Percentiles rank a stretch among this genome's conserved stretches.
phyloP scores from a whole-genome alignment of 2,329 filamentous ascomycete genomes.

The Blastomyces gilchristii region DNA sequence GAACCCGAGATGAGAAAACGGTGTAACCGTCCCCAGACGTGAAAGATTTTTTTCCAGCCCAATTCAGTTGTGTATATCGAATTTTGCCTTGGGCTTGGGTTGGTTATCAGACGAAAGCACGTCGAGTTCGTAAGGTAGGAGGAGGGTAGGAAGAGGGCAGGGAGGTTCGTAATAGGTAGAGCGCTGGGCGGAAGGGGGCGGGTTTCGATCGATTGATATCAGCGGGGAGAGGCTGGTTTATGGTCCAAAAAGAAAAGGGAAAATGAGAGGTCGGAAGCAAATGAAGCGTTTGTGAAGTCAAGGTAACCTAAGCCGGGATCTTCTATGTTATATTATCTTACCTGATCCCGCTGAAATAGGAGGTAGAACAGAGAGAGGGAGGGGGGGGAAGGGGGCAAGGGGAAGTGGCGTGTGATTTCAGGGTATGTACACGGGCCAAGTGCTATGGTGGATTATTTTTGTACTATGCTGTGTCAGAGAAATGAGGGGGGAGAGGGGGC shows the following conservation, averaged over 20 bases:
- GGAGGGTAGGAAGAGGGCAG: not conserved
- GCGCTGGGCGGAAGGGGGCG: not conserved
- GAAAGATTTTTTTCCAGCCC: not conserved
- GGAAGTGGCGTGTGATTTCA: not conserved
- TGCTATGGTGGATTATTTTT: not conserved
- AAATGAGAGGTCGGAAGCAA: not conserved
- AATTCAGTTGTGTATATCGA: not conserved
- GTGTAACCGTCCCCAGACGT: not conserved
- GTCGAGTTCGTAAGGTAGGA: too few relatives aligned
- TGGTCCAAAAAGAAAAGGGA: not conserved
- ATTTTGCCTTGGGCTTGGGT: not conserved
- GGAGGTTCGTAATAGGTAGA: not conserved
- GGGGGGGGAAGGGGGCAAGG: not conserved
- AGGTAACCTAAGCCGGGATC: not conserved
- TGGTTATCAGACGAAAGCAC: not conserved
- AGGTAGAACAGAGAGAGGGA: not conserved
- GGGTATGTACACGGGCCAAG: not conserved
- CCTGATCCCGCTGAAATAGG: not conserved
- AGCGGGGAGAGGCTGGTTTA: not conserved
- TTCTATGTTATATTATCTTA: not conserved
- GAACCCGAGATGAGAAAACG: not conserved
- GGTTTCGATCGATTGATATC: not conserved
- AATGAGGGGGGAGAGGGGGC: not conserved
- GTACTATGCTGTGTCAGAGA: not conserved
- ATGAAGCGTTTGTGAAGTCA: not conserved